These are phyloP conservation scores for Tetracladium setigerum DNA, from an alignment of 495 filamentous ascomycete genomes.

Conservation along the genomic window DNA sequence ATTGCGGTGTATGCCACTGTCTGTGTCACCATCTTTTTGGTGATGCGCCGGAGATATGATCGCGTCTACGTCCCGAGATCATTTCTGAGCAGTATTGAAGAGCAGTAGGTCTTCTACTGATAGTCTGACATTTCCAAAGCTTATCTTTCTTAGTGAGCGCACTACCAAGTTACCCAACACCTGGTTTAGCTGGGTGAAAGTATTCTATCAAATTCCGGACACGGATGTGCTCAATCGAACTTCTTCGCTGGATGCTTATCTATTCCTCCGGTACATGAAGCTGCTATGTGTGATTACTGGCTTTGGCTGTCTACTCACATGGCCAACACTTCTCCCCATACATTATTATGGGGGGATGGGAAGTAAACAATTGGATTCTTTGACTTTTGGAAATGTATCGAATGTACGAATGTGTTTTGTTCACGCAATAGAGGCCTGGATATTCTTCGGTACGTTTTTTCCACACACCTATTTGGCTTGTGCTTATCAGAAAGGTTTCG, in stretches of 20 bases:
- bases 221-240: constrained; percentile 74
- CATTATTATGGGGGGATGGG: constrained; percentile 71
- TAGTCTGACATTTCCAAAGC: background rate
- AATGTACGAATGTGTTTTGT: constrained; percentile 59
- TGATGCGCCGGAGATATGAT: constrained; percentile 62
- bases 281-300: constrained; percentile 63
- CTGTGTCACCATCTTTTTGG: constrained; percentile 64
- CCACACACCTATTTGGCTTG: background rate
- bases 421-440: constrained; percentile 65
- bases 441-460: constrained; percentile 59
- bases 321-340: constrained; percentile 78
- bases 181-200: constrained; percentile 63
- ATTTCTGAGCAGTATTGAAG: constrained; percentile 65
- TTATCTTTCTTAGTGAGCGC: constrained; percentile 45
- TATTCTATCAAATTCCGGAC: constrained; percentile 74
- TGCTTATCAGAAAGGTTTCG: constrained; percentile 45
- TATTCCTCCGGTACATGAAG: constrained; percentile 82
- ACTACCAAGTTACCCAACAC: constrained; percentile 60
- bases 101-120: constrained; percentile 37
- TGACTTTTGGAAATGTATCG: constrained; percentile 69
- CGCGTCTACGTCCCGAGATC: constrained; percentile 84
- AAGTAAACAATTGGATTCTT: constrained; percentile 61
- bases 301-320: constrained; percentile 72
- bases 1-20: constrained; percentile 54
- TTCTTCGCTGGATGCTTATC: constrained; percentile 79